Evolutionary conservation across 2,329 filamentous ascomycete species (phyloP), one percentile per base, ranked within the genome.

Genomic region (Fusarium udum): DNA sequence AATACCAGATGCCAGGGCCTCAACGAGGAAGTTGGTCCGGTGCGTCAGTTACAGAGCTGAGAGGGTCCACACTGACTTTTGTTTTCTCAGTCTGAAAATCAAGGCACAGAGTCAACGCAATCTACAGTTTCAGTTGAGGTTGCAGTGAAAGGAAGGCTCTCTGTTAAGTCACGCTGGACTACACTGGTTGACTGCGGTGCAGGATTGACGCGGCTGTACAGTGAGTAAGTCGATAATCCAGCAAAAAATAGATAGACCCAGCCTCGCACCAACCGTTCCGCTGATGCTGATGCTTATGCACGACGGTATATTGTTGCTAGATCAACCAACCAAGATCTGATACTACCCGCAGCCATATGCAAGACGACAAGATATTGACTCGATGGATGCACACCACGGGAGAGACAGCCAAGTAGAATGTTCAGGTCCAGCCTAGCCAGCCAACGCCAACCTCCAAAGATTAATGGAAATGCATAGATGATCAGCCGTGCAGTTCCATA

Each of bases 1-100:
- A 72, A 61, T 60, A 48, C 67, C 34, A 39, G 64, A 70, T 53
- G 28, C 39, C 43, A 60, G 69, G 70, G 60, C 70, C 70, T 72
- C 65, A 66, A 72, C 58, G 57, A 73, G 70, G 70, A 72, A 72
- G 61, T 72, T 72, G 65, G 66, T 55, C 70, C 70, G 70, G 70
- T 66, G 65, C 53, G 40, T 71, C 70, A 70, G 69, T 60, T 73
- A 69, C 69, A 72, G 67, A 70, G 66, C 53, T 32, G 32, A 32
- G 24, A 22, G 66, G 40, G 16, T 45, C 67, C 67, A 70, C 67
- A 55, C 10, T 60, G n/a, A 52, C 28, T 43, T 46, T 32, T 53
- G 34, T 48, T 49, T 46, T 61, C 28, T 40, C 48, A 40, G 51
- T 32, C 43, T 49, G 31, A 39, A 64, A 71, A 71, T 57, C 68